Evolutionary conservation across 2,329 filamentous ascomycete genomes (phyloP).

Genomic region (Aureobasidium sp.): DNA sequence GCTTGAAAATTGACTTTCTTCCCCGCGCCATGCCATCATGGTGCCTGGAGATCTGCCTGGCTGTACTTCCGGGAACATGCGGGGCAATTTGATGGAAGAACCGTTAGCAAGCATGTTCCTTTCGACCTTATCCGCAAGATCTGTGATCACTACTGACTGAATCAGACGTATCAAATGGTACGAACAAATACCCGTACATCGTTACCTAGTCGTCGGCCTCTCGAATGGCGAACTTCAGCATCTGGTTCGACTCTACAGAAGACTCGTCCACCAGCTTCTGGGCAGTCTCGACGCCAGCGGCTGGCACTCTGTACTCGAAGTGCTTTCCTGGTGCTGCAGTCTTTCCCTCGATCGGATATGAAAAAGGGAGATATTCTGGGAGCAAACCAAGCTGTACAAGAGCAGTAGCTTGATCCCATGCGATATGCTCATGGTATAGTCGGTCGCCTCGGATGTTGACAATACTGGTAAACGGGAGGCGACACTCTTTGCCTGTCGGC

Average conservation of each 20-base stretch:
- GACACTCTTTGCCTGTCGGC: constrained; percentile 46
- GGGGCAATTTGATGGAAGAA: not conserved
- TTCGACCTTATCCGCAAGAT: not conserved
- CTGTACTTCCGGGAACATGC: not conserved
- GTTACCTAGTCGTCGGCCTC: constrained; percentile 20
- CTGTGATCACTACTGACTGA: not conserved
- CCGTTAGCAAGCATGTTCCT: not conserved
- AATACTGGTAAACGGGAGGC: constrained; percentile 50
- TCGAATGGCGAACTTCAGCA: constrained; percentile 41
- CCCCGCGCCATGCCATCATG: constrained; percentile 13
- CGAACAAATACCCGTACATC: not conserved
- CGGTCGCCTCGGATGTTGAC: constrained; percentile 48
- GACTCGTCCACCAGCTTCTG: constrained; percentile 47
- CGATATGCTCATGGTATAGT: constrained; percentile 52
- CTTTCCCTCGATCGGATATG: constrained; percentile 43
- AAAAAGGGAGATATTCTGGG: constrained; percentile 58
- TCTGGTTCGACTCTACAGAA: constrained; percentile 46
- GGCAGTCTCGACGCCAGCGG: constrained; percentile 49
- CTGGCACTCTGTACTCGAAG: constrained; percentile 56
- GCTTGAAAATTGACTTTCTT: constrained; percentile 5
- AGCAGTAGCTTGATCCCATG: constrained; percentile 55
- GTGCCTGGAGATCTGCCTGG: constrained; percentile 6
- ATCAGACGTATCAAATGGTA: not conserved
- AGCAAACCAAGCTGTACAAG: constrained; percentile 50
- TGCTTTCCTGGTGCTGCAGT: constrained; percentile 34